Evolutionary conservation across 345 rosid genomes (phyloP), one percentile per base, ranked within the genome.

Genomic region (Orychophragmus violaceus): DNA sequence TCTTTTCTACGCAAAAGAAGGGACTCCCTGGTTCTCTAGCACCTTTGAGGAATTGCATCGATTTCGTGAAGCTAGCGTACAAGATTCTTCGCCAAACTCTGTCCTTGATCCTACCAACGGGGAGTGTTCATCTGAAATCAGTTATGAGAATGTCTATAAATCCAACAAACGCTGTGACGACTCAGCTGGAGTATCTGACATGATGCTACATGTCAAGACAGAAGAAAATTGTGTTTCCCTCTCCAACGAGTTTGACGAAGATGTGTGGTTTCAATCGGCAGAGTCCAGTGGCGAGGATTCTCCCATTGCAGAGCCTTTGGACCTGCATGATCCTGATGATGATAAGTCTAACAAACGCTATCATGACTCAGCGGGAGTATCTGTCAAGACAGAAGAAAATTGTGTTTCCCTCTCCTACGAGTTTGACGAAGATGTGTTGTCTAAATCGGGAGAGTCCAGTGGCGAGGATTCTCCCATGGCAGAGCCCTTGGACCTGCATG

Each of bases 1-100:
- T 59, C 79, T 95, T 49, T 87, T 91, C 59, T 95, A 95, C 77
- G 88, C 84, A 12, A 83, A 79, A 78, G 83, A 82, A 68, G 90
- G 68, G 27, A 81, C 81, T 18, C 87, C 87, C 6, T 95, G 96
- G 99, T 81, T 87, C 77, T 82, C 87, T 46, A 80, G 68, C 64
- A 75, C 76, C 58, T 76, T 76, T 50, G 85, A 82, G 78, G 56
- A 62, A 42, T 73, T 74, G 51, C 70, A 71, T 56, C 68, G 69
- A 30, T 52, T 46, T 28, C 7, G 25, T 30, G 72, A 70, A 62
- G 51, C 66, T 17, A 64, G 44, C 44, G 46, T 60, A 14, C 42
- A 58, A 33, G 77, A 60, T 65, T 61, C 80, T 32, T 94, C 95
- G 12, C 95, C 91, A 35, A 83, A 82, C 54, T 88, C 92, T 13